Percentiles rank a stretch among this genome's conserved stretches.
These are phyloP conservation scores for Spathaspora boniae DNA, from an alignment of 805 yeast genomes.

Conservation along the genomic window DNA sequence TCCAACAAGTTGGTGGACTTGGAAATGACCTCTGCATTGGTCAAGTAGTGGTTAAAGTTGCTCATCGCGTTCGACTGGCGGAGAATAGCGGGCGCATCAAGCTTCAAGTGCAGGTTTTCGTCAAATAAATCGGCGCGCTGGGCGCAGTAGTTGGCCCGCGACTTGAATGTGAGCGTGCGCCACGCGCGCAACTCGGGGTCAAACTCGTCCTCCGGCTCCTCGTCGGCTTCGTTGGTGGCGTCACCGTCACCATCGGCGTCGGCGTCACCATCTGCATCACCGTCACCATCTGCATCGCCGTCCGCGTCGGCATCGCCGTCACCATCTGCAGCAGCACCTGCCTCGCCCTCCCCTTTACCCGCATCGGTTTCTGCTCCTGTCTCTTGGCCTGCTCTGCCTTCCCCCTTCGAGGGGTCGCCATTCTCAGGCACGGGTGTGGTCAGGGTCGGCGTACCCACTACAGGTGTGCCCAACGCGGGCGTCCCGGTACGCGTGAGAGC, in stretches of 20 bases:
- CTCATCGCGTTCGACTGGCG: conserved; percentile 69
- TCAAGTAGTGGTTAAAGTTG: conserved; percentile 47
- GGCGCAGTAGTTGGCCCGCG: conserved; percentile 71
- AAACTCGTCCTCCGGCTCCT: conserved; percentile 56
- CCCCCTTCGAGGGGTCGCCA: conserved; percentile 18
- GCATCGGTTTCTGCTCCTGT: too few species aligned
- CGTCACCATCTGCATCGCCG: conserved; percentile 33
- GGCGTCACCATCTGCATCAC: conserved; percentile 16
- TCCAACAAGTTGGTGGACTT: conserved; percentile 47
- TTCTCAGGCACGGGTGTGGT: conserved; percentile 12
- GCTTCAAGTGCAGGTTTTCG: conserved; percentile 52
- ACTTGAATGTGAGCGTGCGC: conserved; percentile 78
- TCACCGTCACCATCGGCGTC: conserved; percentile 42
- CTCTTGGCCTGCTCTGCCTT: too few species aligned
- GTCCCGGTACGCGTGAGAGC: too few species aligned
- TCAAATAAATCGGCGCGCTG: conserved; percentile 64
- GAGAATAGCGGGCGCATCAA: conserved; percentile 65
- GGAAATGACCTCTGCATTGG: conserved; percentile 35
- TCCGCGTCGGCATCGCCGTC: conserved; percentile 44
- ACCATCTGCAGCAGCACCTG: conserved; percentile 30
- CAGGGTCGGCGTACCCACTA: conserved; percentile 13
- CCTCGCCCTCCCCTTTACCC: conserved; percentile 10
- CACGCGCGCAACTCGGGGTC: conserved; percentile 80
- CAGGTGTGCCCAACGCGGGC: conserved; percentile 9
- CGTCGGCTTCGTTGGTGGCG: conserved; percentile 33